Conservation (phyloP, 164 flowering plant species). For the Magnolia kwangsiensis region DNA sequence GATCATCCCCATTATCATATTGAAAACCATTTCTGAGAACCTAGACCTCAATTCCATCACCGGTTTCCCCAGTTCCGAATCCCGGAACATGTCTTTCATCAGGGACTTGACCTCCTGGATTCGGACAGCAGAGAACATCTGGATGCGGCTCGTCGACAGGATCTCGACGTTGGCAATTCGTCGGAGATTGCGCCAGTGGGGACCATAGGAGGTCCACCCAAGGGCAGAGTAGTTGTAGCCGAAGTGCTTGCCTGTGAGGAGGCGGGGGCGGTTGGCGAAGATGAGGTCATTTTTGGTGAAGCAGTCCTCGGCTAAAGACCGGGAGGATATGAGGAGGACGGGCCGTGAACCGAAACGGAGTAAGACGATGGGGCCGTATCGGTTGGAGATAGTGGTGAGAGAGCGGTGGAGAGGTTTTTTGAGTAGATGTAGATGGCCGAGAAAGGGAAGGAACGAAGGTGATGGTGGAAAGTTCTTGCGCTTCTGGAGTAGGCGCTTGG, state of each 20-base stretch:
- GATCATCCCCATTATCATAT: slow-evolving; percentile 17
- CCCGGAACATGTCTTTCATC: neutral
- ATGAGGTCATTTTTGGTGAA: slow-evolving; percentile 27
- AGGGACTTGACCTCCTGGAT: slow-evolving; percentile 20
- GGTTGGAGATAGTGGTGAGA: slow-evolving; percentile 12
- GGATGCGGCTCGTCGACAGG: slow-evolving; percentile 15
- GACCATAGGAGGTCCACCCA: slow-evolving; percentile 14
- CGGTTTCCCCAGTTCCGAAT: neutral
- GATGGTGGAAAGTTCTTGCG: slow-evolving; percentile 3
- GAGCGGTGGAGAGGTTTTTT: slow-evolving; percentile 15
- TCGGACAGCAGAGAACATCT: slow-evolving; percentile 8
- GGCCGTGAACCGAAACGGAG: slow-evolving; percentile 14
- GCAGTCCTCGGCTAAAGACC: slow-evolving; percentile 24
- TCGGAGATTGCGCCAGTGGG: slow-evolving; percentile 22
- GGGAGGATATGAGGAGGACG: slow-evolving; percentile 18
- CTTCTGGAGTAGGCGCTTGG: neutral
- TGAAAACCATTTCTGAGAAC: slow-evolving; percentile 15
- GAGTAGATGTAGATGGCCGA: slow-evolving; percentile 22
- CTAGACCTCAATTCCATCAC: slow-evolving; percentile 7
- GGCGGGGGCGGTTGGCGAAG: slow-evolving; percentile 34
- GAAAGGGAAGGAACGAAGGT: slow-evolving; percentile 14
- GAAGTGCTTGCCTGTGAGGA: slow-evolving; percentile 17
- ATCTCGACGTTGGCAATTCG: slow-evolving; percentile 13
- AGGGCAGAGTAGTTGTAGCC: slow-evolving; percentile 14
- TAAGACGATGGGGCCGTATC: slow-evolving; percentile 11